Evolutionary conservation across 169 alveolate genomes (phyloP).

Genomic region (Cryptosporidium bovis): DNA sequence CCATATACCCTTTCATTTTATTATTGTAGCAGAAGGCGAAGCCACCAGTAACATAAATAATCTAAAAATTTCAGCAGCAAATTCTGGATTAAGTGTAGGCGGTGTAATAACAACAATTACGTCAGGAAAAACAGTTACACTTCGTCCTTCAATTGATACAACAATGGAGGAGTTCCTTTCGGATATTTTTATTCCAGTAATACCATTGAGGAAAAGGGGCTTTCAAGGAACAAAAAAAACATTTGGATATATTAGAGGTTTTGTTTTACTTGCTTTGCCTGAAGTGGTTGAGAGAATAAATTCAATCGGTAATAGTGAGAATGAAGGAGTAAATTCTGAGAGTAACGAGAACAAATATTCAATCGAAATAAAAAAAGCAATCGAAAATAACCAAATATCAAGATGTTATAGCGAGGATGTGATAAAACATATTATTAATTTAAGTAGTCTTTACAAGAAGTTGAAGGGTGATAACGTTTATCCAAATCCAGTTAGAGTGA

Average conservation of each 20-base stretch:
- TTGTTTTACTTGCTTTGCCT: constrained; percentile 63
- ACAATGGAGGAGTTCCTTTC: constrained; percentile 79
- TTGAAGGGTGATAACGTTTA: constrained; percentile 81
- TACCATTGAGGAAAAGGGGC: constrained; percentile 78
- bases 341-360: neutral
- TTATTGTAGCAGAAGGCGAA: constrained; percentile 84
- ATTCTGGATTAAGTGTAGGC: constrained; percentile 50
- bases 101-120: constrained; percentile 48
- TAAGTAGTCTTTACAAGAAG: constrained; percentile 64
- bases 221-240: constrained; percentile 49
- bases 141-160: constrained; percentile 81
- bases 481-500: constrained; percentile 82
- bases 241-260: constrained; percentile 63
- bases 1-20: constrained; percentile 85
- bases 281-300: constrained; percentile 35
- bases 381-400: constrained; percentile 30
- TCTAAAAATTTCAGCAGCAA: constrained; percentile 56
- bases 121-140: constrained; percentile 35
- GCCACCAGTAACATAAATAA: constrained; percentile 76
- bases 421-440: constrained; percentile 18
- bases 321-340: neutral
- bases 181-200: constrained; percentile 79
- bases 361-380: constrained; percentile 5
- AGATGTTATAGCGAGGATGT: constrained; percentile 65
- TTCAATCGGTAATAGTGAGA: constrained; percentile 3